Conservation (phyloP, 768 basidiomycete genomes). For the Boletellus emodensis region DNA sequence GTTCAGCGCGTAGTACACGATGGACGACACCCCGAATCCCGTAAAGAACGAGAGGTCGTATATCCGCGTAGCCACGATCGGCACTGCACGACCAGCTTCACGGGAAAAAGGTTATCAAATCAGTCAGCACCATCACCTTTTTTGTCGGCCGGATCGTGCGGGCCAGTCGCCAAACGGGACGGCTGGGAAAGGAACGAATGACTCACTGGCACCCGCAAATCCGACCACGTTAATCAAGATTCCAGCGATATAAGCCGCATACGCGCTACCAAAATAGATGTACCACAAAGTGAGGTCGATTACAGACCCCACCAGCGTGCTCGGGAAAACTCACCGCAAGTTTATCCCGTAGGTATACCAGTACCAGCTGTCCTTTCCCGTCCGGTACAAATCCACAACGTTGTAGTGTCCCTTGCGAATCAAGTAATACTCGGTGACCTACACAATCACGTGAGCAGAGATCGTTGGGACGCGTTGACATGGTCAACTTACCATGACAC, state of each 20-base stretch:
- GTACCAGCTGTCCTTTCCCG: conserved; percentile 61
- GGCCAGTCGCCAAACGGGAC: neutral
- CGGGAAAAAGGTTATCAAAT: neutral
- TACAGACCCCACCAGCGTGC: neutral
- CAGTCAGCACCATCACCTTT: neutral
- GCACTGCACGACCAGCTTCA: conserved; percentile 55
- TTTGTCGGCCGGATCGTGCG: neutral
- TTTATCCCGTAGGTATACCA: conserved; percentile 73
- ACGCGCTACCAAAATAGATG: conserved; percentile 40
- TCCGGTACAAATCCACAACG: conserved; percentile 66
- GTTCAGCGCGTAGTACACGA: conserved; percentile 62
- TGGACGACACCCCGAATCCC: conserved; percentile 67
- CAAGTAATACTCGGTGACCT: conserved; percentile 79
- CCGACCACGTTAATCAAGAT: conserved; percentile 82
- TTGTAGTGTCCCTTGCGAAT: conserved; percentile 66
- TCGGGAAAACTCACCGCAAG: conserved; percentile 43
- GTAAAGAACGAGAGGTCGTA: conserved; percentile 81
- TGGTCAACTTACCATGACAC: conserved; percentile 59
- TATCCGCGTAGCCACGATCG: conserved; percentile 65
- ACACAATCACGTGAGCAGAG: conserved; percentile 1
- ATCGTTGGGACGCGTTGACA: neutral
- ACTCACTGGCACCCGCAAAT: conserved; percentile 70
- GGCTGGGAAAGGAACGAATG: neutral
- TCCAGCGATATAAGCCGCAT: conserved; percentile 64
- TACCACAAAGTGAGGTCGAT: no score